These are phyloP conservation scores for Suillus brevipes DNA, from an alignment of 768 basidiomycete species.

Conservation along the genomic window DNA sequence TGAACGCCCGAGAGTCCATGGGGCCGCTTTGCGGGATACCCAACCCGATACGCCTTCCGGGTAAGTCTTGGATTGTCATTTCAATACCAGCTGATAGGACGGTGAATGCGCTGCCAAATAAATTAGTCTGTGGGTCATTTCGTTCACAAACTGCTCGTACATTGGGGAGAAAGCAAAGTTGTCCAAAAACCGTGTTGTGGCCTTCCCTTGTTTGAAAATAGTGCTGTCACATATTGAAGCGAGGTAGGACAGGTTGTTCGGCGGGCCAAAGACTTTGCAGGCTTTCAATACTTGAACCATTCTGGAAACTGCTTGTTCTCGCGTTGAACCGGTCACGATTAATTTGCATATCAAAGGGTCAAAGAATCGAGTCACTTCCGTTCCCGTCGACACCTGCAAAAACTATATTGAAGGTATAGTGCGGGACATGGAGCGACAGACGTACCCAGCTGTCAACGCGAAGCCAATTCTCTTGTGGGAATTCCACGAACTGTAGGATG, in stretches of 20 bases:
- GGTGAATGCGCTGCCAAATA: constrained; percentile 43
- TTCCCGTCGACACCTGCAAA: constrained; percentile 49
- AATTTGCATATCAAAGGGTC: constrained; percentile 64
- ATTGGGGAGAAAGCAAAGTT: constrained; percentile 42
- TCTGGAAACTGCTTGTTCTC: constrained; percentile 46
- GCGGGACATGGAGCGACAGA: constrained; percentile 10
- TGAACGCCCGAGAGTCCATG: constrained; percentile 60
- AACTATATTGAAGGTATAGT: background rate
- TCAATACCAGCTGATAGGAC: constrained; percentile 58
- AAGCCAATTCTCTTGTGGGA: constrained; percentile 48
- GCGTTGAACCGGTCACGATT: constrained; percentile 48
- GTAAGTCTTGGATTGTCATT: constrained; percentile 57
- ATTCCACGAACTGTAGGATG: constrained; percentile 54
- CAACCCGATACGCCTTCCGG: constrained; percentile 50
- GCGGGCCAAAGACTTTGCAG: constrained; percentile 53
- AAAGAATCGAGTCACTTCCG: constrained; percentile 51
- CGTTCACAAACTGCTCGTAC: constrained; percentile 25
- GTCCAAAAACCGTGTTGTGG: constrained; percentile 52
- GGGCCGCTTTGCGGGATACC: constrained; percentile 67
- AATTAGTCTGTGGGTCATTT: background rate
- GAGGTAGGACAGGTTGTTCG: constrained; percentile 60
- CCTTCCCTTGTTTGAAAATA: constrained; percentile 41
- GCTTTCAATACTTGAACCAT: constrained; percentile 40
- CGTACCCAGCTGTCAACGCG: constrained; percentile 61
- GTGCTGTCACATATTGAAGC: constrained; percentile 41